Base-by-base conservation (phyloP, 805 yeast species). In the Candida taoyuanica region DNA sequence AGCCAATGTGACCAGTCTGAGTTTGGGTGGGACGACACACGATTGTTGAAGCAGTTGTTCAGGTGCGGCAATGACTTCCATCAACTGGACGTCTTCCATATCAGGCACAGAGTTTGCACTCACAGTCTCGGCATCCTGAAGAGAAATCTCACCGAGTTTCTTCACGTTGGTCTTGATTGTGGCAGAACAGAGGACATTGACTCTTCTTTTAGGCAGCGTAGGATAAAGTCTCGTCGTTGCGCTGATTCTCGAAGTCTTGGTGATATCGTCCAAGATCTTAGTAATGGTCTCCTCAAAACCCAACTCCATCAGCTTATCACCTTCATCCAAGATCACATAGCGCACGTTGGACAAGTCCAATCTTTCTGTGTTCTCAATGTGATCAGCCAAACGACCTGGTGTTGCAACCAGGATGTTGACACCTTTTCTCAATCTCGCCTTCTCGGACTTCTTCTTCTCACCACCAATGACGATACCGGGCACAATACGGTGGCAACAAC, bases 381-480 rank as follows among this genome's bases (percentile, higher is more conserved):
- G 99, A 59, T 93, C 99, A 8, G 86, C 84, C 31, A 93, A 67
- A 52, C 99, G 75, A 44, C 99, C 99, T 2, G 99, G 99, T 0
- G 99, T 93, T 11, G 95, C 97, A 29, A 93, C 94, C n/a, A 93
- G 71, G 24, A 93, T 79, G 60, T 93, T 93, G 24, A 89, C 95
- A 48, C 99, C 99, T 60, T 91, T 91, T 56, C 99, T 74, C 24
- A 93, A 64, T 53, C 99, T 68, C 2, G 98, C 97, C 71, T 93
- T 93, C 61, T 93, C 99, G 2, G 95, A 76, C 56, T 93, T 94
- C 61, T 91, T 91, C 73, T 91, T 89, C 59, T 93, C 99, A 44
- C 99, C 99, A 56, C 99, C 99, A 63, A 88, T 88, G 18, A 93
- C 95, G 29, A 89, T 76, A 28, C 98, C 96, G 1, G 98, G 97